A percentile compares a stretch with the other conserved stretches of the same genome.
Evolutionary conservation across 352 stramenopile genomes (phyloP).

Genomic region (Phytophthora ramorum): DNA sequence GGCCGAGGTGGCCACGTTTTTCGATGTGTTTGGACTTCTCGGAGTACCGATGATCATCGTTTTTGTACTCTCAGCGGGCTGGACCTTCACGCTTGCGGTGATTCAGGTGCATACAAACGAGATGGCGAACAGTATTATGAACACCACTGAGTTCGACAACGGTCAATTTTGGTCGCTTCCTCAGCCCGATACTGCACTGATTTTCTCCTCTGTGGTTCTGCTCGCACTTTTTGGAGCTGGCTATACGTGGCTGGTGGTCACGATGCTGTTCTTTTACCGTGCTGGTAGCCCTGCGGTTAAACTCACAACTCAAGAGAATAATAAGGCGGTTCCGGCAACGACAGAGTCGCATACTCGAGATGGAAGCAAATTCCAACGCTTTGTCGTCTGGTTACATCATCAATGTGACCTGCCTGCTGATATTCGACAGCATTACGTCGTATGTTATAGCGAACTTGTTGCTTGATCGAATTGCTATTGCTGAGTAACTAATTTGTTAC

Average conservation of each 20-base stretch:
- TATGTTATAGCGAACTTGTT: background rate
- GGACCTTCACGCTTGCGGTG: slow-evolving; percentile 34
- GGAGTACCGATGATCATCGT: slow-evolving; percentile 40
- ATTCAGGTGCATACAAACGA: slow-evolving; percentile 37
- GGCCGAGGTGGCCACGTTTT: slow-evolving; percentile 15
- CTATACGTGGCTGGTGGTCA: slow-evolving; percentile 34
- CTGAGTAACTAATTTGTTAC: background rate
- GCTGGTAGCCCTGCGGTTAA: background rate
- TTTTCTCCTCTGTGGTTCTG: slow-evolving; percentile 18
- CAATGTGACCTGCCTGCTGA: slow-evolving; percentile 5
- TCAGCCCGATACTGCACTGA: slow-evolving; percentile 13
- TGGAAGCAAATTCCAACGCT: background rate
- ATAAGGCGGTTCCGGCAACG: background rate
- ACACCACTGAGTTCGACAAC: slow-evolving; percentile 37
- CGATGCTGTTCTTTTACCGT: slow-evolving; percentile 34
- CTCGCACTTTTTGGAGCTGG: slow-evolving; percentile 31
- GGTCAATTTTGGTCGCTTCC: slow-evolving; percentile 51
- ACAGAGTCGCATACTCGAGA: background rate
- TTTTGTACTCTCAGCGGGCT: slow-evolving; percentile 36
- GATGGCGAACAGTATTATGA: slow-evolving; percentile 40
- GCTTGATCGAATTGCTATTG: background rate
- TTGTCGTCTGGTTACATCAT: slow-evolving; percentile 4
- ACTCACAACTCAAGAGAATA: background rate
- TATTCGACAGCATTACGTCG: slow-evolving; percentile 13
- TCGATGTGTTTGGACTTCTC: slow-evolving; percentile 36